A percentile compares a stretch with the other conserved stretches of the same genome.
phyloP scores from a whole-genome alignment of 257 asterid species.

The Petunia secreta region DNA sequence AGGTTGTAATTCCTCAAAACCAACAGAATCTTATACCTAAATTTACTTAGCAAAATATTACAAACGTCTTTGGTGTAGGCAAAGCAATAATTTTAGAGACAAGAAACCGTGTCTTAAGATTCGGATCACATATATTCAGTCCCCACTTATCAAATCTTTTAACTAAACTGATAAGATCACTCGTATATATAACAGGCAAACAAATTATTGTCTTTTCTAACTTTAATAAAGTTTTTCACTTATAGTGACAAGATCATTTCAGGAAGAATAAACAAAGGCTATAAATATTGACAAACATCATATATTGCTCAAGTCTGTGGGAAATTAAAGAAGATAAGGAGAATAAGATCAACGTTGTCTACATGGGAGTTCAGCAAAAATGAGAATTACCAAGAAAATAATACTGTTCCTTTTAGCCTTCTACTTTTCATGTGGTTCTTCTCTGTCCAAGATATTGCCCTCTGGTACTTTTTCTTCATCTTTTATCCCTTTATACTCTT shows the following conservation, averaged over 20 bases:
- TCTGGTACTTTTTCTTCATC: constrained; percentile 32
- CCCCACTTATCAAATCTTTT: constrained; percentile 15
- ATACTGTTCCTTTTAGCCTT: constrained; percentile 35
- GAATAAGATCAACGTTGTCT: background rate
- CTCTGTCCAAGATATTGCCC: constrained; percentile 29
- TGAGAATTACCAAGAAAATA: constrained; percentile 34
- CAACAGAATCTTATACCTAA: too few species aligned
- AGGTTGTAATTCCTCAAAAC: too few species aligned
- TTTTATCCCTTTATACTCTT: background rate
- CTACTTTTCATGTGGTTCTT: constrained; percentile 28
- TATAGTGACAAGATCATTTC: background rate
- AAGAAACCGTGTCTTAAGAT: constrained; percentile 22
- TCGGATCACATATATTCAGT: constrained; percentile 6
- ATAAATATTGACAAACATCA: background rate
- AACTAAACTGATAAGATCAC: constrained; percentile 10
- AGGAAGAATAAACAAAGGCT: constrained; percentile 10
- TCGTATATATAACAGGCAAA: background rate
- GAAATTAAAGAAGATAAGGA: background rate
- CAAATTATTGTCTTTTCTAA: constrained; percentile 12
- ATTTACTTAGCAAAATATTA: too few species aligned
- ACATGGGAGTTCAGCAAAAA: constrained; percentile 28
- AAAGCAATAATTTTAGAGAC: background rate
- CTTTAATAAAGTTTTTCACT: background rate
- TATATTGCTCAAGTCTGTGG: background rate
- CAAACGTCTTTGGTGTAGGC: background rate